Evolutionary conservation across 1,139 yeast genomes (phyloP), one percentile per base, ranked within the genome.

Genomic region (Lodderomyces jiufengensis): DNA sequence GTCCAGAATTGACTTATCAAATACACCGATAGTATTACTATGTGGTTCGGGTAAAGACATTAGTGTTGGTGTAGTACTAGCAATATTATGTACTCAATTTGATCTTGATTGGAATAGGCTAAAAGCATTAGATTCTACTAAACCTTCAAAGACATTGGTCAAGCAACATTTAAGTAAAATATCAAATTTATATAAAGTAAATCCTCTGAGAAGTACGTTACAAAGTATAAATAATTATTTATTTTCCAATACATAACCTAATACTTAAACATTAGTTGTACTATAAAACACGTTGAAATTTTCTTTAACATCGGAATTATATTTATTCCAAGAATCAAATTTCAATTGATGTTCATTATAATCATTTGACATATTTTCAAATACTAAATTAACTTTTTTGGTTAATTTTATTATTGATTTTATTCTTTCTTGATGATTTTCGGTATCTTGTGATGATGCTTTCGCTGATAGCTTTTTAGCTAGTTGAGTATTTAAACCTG

Each of bases 131-230:
- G 36, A 30, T 0, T 41, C 43, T 3, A 51, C 49, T 21, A 49
- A 60, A 34, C 57, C 68, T 9, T 58, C 68, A 27, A 84, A 84
- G 51, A 77, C 69, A 16, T 48, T 65, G 4, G 73, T 87, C 7
- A 73, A 78, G 39, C 71, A 70, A 44, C 80, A 83, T 40, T 57
- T 85, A 31, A 74, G 79, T 2, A 55, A 57, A 36, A 50, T 86
- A 5, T 65, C 71, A 16, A 59, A 66, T 4, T 48, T 59, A 3
- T 57, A 69, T 15, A 73, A 70, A 31, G 76, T 76, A 7, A 84
- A 85, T 43, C 95, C 95, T 0, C 80, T 90, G 41, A 63, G 96
- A 36, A 78, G 84, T 20, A 82, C 94, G 0, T 59, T 86, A 28
- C 92, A 84, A 46, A 73, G 83, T 39, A 70, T 80, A 3, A 80